A percentile compares a stretch with the other conserved stretches of the same genome.
These are phyloP conservation scores for Begonia peltatifolia DNA, from an alignment of 306 rosid species.

Conservation along the genomic window DNA sequence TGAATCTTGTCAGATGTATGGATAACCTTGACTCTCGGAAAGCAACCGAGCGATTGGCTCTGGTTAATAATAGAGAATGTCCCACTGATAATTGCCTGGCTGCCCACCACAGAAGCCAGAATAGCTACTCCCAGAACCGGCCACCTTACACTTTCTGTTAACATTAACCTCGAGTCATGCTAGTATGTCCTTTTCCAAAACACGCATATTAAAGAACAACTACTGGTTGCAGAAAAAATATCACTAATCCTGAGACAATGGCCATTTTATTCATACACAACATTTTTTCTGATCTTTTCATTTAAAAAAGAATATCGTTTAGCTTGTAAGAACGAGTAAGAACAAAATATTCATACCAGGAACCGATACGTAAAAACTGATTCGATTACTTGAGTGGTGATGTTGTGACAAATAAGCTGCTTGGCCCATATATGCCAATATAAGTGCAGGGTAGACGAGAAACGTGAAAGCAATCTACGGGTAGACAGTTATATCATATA, in stretches of 20 bases:
- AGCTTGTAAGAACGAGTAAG: neutral
- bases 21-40: conserved; percentile 17
- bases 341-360: conserved; percentile 11
- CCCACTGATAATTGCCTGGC: conserved; percentile 23
- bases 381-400: neutral
- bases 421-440: conserved; percentile 23
- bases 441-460: conserved; percentile 15
- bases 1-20: conserved; percentile 18
- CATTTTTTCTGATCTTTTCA: too few relatives aligned
- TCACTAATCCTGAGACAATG: too few relatives aligned
- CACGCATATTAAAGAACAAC: too few relatives aligned
- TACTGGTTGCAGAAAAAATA: too few relatives aligned
- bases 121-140: conserved; percentile 16
- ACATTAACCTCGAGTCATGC: neutral
- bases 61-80: conserved; percentile 22
- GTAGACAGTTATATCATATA: neutral
- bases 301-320: neutral
- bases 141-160: conserved; percentile 14
- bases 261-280: too few relatives aligned
- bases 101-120: conserved; percentile 24
- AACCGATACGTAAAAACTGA: conserved; percentile 16
- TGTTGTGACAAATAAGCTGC: conserved; percentile 18
- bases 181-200: too few relatives aligned
- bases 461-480: conserved; percentile 15
- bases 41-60: conserved; percentile 17